A percentile compares a stretch with the other conserved stretches of the same genome.
These are phyloP conservation scores for Annulohypoxylon nitens DNA, from an alignment of 495 filamentous ascomycete genomes.

Conservation along the genomic window DNA sequence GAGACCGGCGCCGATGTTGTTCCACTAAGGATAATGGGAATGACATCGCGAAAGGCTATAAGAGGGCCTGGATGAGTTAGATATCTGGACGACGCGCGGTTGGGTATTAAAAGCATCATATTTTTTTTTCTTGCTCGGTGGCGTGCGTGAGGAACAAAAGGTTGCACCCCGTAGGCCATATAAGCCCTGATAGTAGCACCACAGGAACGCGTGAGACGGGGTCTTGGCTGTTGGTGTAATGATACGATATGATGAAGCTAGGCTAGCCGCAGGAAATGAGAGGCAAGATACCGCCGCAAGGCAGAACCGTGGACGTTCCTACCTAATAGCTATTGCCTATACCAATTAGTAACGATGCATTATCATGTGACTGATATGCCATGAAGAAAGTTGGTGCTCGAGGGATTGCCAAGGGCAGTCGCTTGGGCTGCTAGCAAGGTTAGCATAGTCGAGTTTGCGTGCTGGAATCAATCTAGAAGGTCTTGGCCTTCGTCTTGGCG, in stretches of 20 bases:
- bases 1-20: constrained; percentile 36
- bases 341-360: constrained; percentile 6
- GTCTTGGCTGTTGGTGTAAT: constrained; percentile 2
- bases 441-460: constrained; percentile 4
- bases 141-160: background rate
- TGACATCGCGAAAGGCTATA: background rate
- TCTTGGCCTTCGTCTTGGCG: background rate
- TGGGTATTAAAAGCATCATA: background rate
- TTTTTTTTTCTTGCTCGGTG: background rate
- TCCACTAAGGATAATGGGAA: constrained; percentile 39
- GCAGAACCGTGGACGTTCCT: background rate
- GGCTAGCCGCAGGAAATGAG: background rate
- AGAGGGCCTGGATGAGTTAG: background rate
- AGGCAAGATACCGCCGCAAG: constrained; percentile 11
- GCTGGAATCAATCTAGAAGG: constrained; percentile 39
- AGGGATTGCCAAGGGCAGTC: background rate
- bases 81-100: constrained; percentile 14
- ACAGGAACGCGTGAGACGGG: background rate
- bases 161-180: background rate
- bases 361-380: constrained; percentile 35
- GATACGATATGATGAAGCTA: constrained; percentile 8
- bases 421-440: background rate
- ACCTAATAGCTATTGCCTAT: background rate
- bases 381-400: constrained; percentile 6
- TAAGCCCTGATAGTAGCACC: background rate